These are phyloP conservation scores for Wallacemonas sp. DNA, from an alignment of 208 protist species.

Conservation along the genomic window DNA sequence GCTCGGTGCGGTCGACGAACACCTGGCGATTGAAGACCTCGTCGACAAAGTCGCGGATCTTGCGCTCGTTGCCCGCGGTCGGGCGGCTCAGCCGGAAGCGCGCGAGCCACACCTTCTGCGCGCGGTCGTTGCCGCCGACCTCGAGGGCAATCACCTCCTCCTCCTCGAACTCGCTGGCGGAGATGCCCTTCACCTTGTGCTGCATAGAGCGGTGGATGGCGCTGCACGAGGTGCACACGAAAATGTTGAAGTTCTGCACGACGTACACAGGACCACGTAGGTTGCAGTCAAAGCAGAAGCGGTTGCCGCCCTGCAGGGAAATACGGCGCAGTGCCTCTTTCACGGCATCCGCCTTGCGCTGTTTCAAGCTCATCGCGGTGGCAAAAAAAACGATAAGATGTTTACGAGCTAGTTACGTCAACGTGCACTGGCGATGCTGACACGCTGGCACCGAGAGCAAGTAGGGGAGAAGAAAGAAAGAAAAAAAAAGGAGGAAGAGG, in stretches of 20 bases:
- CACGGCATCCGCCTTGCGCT: constrained; percentile 57
- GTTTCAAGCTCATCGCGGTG: constrained; percentile 56
- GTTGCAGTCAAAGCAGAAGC: constrained; percentile 72
- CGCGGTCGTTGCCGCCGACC: constrained; percentile 70
- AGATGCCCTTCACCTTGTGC: constrained; percentile 90
- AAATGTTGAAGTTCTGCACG: constrained; percentile 65
- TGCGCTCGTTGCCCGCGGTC: constrained; percentile 34
- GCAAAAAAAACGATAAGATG: neutral
- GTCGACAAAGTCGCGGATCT: constrained; percentile 41
- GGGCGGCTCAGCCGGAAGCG: constrained; percentile 43
- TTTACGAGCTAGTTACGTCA: neutral
- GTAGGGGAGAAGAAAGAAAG: no score
- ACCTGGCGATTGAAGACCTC: constrained; percentile 44
- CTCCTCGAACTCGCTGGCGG: constrained; percentile 81
- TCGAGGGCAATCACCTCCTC: constrained; percentile 60
- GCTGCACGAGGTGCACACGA: constrained; percentile 85
- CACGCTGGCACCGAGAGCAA: no score
- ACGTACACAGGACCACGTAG: constrained; percentile 78
- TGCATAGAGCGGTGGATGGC: constrained; percentile 80
- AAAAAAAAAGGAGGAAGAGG: no score
- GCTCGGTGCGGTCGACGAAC: constrained; percentile 37
- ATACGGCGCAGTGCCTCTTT: constrained; percentile 68
- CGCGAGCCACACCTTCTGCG: constrained; percentile 58
- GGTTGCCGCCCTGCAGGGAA: constrained; percentile 62
- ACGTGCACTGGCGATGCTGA: no score